Conservation (phyloP, 2,329 filamentous ascomycete genomes). For the Ceratocystis alfenasii region DNA sequence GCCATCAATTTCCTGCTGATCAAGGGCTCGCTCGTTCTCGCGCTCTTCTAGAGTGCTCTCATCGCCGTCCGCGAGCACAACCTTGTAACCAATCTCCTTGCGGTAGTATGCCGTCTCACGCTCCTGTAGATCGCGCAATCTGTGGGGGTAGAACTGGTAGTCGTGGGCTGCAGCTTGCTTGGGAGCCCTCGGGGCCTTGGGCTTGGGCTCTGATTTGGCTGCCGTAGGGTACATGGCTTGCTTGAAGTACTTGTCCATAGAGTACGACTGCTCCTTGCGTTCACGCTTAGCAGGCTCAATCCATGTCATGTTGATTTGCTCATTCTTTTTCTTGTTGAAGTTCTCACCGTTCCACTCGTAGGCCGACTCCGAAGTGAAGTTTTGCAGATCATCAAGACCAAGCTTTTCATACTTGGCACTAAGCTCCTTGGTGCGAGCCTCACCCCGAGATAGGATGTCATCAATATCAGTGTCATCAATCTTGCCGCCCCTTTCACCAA, state of each 20-base stretch:
- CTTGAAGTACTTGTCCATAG: constrained; percentile 97
- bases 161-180: constrained; percentile 89
- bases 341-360: constrained; percentile 99
- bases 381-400: constrained; percentile 91
- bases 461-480: constrained; percentile 87
- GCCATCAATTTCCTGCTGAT: constrained; percentile 88
- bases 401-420: constrained; percentile 94
- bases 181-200: constrained; percentile 87
- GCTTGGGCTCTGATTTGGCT: constrained; percentile 79
- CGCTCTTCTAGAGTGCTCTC: constrained; percentile 79
- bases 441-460: constrained; percentile 70
- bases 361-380: constrained; percentile 92
- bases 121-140: constrained; percentile 79
- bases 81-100: constrained; percentile 93
- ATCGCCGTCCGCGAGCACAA: constrained; percentile 74
- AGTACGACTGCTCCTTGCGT: constrained; percentile 94
- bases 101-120: constrained; percentile 92
- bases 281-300: constrained; percentile 98
- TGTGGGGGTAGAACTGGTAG: constrained; percentile 89
- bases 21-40: constrained; percentile 72
- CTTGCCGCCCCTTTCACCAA: constrained; percentile 48
- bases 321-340: constrained; percentile 83
- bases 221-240: constrained; percentile 61
- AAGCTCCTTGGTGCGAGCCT: constrained; percentile 76
- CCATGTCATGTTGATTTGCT: constrained; percentile 75